Base-by-base conservation (phyloP, 768 basidiomycete species). In the Hysterangium stoloniferum region DNA sequence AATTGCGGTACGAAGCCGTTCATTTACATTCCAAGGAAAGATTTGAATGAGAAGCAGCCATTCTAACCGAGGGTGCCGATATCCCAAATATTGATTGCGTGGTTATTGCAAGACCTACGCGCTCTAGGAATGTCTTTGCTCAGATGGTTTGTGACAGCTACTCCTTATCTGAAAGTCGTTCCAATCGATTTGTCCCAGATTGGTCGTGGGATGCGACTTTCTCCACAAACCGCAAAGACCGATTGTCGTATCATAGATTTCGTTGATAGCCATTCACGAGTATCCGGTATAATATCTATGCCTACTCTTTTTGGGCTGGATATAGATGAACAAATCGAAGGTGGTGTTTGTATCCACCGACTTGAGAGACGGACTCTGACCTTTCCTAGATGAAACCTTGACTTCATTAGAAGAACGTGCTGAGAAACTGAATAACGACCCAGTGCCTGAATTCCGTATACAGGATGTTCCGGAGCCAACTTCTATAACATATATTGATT, bases 81-180 rank as follows among this genome's bases (percentile, higher is more conserved):
- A 90, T 97, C 45, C 94, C 94, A 2, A 89, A 88, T 53, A 86
- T 96, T 48, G 94, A 98, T 59, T 96, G 93, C 55, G 76, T 97
- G 7, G 64, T 97, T 29, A 69, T 97, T 17, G 91, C 87, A 13
- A 75, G 90, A 17, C 94, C 94, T 15, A 97, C 94, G 1, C 76
- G 86, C 22, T 95, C 92, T 11, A 75, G 80, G 29, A 97, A 95
- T 62, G 65, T 95, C 9, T 91, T 93, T 60, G 79, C 88, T 15
- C 94, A 98, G 60, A 96, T 97, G 91, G 91, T 90, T 52, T 29
- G 71, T 55, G 9, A 27, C 28, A 32, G 24, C 32, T 12, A 47
- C 34, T 29, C 5, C 45, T 22, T 22, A 20, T 6, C 34, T 42
- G n/a, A 44, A 27, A 11, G 24, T 25, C 1, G 12, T 20, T 6